These are phyloP conservation scores for Tulasnella sp. DNA, from an alignment of 768 basidiomycete genomes.

Conservation along the genomic window DNA sequence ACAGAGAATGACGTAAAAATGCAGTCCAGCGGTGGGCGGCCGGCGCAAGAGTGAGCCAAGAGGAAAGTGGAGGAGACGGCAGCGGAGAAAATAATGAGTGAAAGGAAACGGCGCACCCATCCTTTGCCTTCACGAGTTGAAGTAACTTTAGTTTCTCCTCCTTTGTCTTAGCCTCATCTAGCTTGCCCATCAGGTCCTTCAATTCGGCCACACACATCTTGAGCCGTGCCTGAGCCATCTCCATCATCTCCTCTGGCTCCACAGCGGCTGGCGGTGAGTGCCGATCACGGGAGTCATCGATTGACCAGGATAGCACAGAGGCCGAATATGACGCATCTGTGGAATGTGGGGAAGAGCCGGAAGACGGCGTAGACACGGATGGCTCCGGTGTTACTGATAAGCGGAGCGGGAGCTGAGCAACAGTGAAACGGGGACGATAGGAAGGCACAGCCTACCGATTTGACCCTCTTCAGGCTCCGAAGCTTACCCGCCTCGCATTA, in stretches of 20 bases:
- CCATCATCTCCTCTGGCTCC: background rate
- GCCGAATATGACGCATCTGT: background rate
- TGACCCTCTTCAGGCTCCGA: background rate
- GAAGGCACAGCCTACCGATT: background rate
- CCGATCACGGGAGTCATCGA: background rate
- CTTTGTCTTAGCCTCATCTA: background rate
- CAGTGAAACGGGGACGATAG: background rate
- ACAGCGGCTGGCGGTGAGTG: background rate
- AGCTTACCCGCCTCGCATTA: background rate
- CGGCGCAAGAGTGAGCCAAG: background rate
- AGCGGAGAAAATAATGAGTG: background rate
- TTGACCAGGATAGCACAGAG: background rate
- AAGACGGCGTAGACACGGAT: background rate
- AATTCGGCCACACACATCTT: background rate
- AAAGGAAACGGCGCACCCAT: background rate
- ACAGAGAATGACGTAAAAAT: background rate
- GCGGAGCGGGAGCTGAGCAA: background rate
- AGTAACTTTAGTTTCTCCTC: background rate
- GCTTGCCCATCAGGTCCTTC: background rate
- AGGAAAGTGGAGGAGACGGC: background rate
- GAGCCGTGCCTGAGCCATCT: background rate
- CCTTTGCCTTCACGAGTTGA: background rate
- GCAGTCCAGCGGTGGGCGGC: background rate
- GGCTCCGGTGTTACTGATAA: background rate
- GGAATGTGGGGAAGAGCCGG: background rate